Base-by-base conservation (phyloP, 192 early-diverging fungal genomes). In the Coemansia sp. region DNA sequence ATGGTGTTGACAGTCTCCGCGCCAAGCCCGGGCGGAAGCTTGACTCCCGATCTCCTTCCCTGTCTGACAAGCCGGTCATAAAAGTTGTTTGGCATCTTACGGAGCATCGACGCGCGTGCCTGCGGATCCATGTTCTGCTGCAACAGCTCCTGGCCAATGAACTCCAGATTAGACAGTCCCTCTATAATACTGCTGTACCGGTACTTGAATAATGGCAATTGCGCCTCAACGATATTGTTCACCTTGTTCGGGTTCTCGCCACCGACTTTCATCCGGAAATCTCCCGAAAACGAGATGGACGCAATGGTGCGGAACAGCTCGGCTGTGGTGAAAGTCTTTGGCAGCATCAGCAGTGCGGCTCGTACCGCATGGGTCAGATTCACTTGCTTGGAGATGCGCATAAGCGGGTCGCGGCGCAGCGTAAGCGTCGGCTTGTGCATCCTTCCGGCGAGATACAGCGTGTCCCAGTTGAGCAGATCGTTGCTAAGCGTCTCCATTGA, bases 181-280 rank as follows among this genome's bases (percentile, higher is more conserved):
- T 83, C 81, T 4, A 83, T 78, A 20, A 83, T 78, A 56, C 81
- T 83, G 51, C 68, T 56, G 45, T 83, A 83, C 37, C 75, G 76
- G 53, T 66, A 70, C 68, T 83, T 83, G 70, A 83, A 78, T 53
- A 83, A 51, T 14, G 76, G 76, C 76, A 83, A 37, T 58, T 83
- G 98, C 4, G 84, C 88, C 44, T 84, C 83, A 22, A 99, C 96
- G 74, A 98, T 97, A 72, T 99, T 98, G 67, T 89, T 75, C 22
- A 99, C 89, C 77, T 99, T 99, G 74, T 92, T 85, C 7, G 98
- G 98, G 76, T 98, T 96, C 83, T 99, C 98, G 44, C 93, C 98
- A 25, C 93, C 90, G 38, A 98, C 66, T 41, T 70, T 72, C 94
- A 94, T 97, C 43, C 98, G 89, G 76, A 98, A 94, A 69, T 99